Base-by-base conservation (phyloP, 345 rosid genomes). In the Salix dunnii region DNA sequence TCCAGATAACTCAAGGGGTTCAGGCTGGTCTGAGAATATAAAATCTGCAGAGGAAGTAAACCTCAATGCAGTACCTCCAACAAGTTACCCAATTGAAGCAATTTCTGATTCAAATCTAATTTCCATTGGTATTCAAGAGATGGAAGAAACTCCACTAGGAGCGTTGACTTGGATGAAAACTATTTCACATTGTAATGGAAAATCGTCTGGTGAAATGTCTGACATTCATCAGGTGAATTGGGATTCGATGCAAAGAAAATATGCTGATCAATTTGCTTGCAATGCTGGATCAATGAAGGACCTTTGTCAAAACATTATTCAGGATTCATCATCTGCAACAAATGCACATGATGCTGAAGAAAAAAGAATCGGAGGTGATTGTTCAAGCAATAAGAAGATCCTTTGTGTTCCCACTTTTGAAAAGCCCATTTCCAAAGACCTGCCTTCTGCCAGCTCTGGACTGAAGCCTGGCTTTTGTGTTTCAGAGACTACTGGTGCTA, bases 81-180 rank as follows among this genome's bases (percentile, higher is more conserved):
- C 71, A 3, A 8, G 72, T 25, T n/a, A 74, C 66, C 80, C 78
- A 71, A 84, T 46, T 48, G 78, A 74, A 27, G 63, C 46, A 61
- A 42, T 60, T 71, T 55, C 82, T 21, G 75, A 42, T 33, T 74
- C 75, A 7, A 49, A 46, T 73, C 40, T 42, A 30, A 65, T n/a
- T 70, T 75, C 71, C 48, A 55, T 21, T 65, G 70, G 72, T 71
- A 48, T 40, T 74, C 65, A 67, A 20, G 68, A 72, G 63, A 76
- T 67, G 75, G 78, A 74, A 27, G 78, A 78, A 60, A 76, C 36
- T 63, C 69, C 73, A 28, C 65, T 67, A 65, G 75, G 77, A 60
- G 81, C 79, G 38, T 82, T 88, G 70, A 70, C 93, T 30, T 89
- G 96, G 93, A 82, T 87, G 75, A 82, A 82, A 70, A 63, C 75